phyloP scores from a whole-genome alignment of 192 early-diverging fungal species.

The Coemansia sp. region DNA sequence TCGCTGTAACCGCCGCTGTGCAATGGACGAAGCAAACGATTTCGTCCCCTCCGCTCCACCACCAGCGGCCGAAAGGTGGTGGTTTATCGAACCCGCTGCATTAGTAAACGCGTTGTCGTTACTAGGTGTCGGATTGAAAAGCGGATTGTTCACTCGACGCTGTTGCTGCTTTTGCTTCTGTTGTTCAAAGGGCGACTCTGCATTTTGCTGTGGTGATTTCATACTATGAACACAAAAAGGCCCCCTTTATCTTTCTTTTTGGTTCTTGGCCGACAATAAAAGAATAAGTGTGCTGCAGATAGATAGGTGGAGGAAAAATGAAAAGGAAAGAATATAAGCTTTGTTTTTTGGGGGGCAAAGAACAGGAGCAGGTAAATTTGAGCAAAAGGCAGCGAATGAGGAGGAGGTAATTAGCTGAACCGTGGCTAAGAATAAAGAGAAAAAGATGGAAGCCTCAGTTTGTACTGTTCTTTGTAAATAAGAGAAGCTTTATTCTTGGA shows the following conservation, averaged over 20 bases:
- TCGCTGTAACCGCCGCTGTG: constrained; percentile 40
- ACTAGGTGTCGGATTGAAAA: constrained; percentile 1
- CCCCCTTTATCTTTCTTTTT: neutral
- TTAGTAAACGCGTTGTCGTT: neutral
- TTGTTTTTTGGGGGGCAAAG: neutral
- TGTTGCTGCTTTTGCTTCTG: neutral
- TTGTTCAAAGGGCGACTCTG: neutral
- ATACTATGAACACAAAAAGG: neutral
- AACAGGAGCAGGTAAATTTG: neutral
- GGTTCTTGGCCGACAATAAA: neutral
- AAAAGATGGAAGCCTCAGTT: neutral
- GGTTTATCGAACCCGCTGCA: neutral
- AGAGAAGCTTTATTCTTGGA: neutral
- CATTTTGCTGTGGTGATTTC: constrained; percentile 10
- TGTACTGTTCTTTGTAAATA: neutral
- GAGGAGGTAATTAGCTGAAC: too few species aligned
- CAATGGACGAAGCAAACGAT: constrained; percentile 22
- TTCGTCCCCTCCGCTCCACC: neutral
- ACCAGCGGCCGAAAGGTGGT: neutral
- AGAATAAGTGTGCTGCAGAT: too few species aligned
- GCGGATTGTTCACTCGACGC: constrained; percentile 3
- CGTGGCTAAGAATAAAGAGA: neutral
- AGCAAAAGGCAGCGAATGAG: neutral
- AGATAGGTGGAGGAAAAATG: neutral
- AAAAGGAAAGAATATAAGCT: constrained; percentile 1